Conservation (phyloP, 331 rosid species). For the Dryas integrifolia region DNA sequence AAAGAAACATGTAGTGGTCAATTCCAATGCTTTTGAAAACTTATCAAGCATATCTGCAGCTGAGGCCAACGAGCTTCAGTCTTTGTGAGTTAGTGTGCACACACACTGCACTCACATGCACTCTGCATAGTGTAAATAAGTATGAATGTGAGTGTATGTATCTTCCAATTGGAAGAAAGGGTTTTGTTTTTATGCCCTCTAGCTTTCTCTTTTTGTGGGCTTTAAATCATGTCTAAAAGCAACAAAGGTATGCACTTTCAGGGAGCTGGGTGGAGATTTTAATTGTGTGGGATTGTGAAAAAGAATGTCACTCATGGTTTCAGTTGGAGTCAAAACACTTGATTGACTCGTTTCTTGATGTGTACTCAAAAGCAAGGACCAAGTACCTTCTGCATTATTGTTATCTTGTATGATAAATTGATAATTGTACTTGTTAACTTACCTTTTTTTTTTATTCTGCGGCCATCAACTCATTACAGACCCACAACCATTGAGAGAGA, state of each 20-base stretch:
- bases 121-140: background rate
- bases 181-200: background rate
- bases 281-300: conserved; percentile 10
- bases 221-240: background rate
- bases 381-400: conserved; percentile 38
- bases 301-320: background rate
- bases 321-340: background rate
- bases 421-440: conserved; percentile 34
- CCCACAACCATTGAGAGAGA: conserved; percentile 12
- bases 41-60: background rate
- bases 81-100: background rate
- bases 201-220: background rate
- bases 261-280: background rate
- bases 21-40: conserved; percentile 17
- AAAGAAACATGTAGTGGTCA: conserved; percentile 1
- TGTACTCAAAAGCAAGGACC: conserved; percentile 6
- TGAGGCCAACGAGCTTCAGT: background rate
- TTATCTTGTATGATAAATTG: conserved; percentile 23
- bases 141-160: background rate
- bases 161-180: background rate
- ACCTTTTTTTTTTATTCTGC: conserved; percentile 16
- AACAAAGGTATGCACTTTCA: conserved; percentile 16
- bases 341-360: conserved; percentile 7
- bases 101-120: background rate
- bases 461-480: conserved; percentile 31